Conservation (phyloP, 164 flowering plant species). For the Sextonia rubra region DNA sequence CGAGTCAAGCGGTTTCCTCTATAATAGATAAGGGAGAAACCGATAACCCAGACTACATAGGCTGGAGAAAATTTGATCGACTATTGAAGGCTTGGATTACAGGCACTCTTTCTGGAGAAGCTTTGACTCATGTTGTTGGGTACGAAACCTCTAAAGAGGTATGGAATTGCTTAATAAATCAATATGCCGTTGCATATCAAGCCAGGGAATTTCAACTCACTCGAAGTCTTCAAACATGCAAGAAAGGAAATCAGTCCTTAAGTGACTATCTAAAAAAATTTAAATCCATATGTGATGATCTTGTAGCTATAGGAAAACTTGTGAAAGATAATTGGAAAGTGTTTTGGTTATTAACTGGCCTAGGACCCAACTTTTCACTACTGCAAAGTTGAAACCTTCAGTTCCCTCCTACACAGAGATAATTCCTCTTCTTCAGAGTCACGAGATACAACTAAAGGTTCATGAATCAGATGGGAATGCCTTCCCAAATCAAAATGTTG, state of each 20-base stretch:
- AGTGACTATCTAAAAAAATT: neutral
- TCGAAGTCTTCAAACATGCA: neutral
- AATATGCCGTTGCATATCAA: neutral
- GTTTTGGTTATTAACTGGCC: neutral
- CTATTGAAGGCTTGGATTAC: too few species aligned
- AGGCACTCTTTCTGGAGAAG: too few species aligned
- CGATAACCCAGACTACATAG: too few species aligned
- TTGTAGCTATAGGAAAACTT: neutral
- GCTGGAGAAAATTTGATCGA: too few species aligned
- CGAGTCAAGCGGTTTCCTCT: too few species aligned
- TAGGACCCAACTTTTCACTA: neutral
- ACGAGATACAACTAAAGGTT: neutral
- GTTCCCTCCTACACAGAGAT: neutral
- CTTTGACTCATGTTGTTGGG: too few species aligned
- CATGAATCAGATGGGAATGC: neutral
- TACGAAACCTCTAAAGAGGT: too few species aligned
- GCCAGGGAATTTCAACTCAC: neutral
- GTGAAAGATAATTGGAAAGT: neutral
- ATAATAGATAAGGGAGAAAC: too few species aligned
- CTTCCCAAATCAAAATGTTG: neutral
- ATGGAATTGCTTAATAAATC: too few species aligned
- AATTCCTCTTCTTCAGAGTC: neutral
- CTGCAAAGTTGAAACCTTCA: neutral
- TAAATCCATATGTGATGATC: neutral
- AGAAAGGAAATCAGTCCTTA: neutral